phyloP scores from a whole-genome alignment of 192 early-diverging fungal genomes.

The Linderina pennispora region DNA sequence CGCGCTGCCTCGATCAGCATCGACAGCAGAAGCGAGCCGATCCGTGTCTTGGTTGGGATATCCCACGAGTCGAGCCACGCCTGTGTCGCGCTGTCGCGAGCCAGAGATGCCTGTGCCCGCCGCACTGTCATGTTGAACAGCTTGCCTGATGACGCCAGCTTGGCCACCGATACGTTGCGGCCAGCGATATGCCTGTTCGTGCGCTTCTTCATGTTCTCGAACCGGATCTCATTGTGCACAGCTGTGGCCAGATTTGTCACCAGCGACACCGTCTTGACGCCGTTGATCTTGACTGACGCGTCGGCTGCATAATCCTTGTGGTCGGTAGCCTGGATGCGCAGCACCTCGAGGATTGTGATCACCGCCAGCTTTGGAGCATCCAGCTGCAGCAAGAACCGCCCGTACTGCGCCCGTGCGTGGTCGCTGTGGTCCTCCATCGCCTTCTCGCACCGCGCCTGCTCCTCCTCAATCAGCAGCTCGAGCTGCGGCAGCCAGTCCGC shows the following conservation, averaged over 20 bases:
- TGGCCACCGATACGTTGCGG: constrained; percentile 51
- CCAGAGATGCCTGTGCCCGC: constrained; percentile 56
- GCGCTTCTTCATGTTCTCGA: constrained; percentile 66
- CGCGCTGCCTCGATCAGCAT: constrained; percentile 68
- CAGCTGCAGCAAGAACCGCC: constrained; percentile 31
- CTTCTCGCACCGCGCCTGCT: constrained; percentile 50
- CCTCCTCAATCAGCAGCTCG: constrained; percentile 60
- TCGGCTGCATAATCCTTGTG: constrained; percentile 6
- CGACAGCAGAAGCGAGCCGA: constrained; percentile 53
- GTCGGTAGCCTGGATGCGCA: constrained; percentile 56
- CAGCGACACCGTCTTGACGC: constrained; percentile 48
- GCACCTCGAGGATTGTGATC: constrained; percentile 76
- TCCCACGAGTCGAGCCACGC: constrained; percentile 72
- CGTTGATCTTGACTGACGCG: constrained; percentile 51
- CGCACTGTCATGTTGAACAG: constrained; percentile 79
- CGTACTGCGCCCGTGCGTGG: constrained; percentile 21
- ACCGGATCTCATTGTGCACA: constrained; percentile 78
- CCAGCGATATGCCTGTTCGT: constrained; percentile 54
- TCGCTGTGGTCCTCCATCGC: constrained; percentile 11
- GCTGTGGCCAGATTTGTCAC: constrained; percentile 57
- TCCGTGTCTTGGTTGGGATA: constrained; percentile 47
- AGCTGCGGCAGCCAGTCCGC: constrained; percentile 73
- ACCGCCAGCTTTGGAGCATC: constrained; percentile 68
- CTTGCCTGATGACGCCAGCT: constrained; percentile 67
- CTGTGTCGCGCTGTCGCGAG: constrained; percentile 40